Conservation (phyloP, 331 rosid species). For the Saraca asoca region DNA sequence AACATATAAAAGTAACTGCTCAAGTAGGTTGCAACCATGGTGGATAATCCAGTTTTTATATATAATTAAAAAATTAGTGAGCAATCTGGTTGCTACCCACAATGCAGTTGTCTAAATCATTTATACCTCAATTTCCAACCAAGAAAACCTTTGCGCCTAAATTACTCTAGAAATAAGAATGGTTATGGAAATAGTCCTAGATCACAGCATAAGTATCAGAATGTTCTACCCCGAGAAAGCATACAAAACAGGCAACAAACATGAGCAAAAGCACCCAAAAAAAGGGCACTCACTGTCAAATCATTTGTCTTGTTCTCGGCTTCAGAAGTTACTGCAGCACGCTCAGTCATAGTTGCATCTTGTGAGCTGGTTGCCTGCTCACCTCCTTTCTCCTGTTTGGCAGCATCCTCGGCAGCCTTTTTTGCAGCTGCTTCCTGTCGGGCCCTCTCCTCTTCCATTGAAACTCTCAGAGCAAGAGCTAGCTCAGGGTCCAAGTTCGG, state of each 20-base stretch:
- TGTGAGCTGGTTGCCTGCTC: constrained; percentile 74
- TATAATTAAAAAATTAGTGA: too few relatives aligned
- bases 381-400: constrained; percentile 75
- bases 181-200: constrained; percentile 8
- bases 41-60: too few relatives aligned
- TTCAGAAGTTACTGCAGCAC: constrained; percentile 61
- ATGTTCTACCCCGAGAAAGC: constrained; percentile 8
- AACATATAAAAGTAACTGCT: neutral
- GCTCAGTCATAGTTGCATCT: constrained; percentile 88
- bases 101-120: neutral
- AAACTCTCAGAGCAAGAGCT: constrained; percentile 98
- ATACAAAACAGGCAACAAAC: constrained; percentile 16
- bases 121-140: constrained; percentile 19
- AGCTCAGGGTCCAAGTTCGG: constrained; percentile 99
- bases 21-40: neutral
- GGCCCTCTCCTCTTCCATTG: constrained; percentile 99
- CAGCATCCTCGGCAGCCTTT: constrained; percentile 85
- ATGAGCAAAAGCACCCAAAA: constrained; percentile 19
- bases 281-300: constrained; percentile 41
- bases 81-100: too few relatives aligned
- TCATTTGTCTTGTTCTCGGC: constrained; percentile 67
- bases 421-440: constrained; percentile 99
- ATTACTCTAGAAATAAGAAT: constrained; percentile 28
- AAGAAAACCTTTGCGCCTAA: constrained; percentile 3
- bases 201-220: constrained; percentile 5